Base-by-base conservation (phyloP, 148 eudicot genomes). In the Cornus controversa region DNA sequence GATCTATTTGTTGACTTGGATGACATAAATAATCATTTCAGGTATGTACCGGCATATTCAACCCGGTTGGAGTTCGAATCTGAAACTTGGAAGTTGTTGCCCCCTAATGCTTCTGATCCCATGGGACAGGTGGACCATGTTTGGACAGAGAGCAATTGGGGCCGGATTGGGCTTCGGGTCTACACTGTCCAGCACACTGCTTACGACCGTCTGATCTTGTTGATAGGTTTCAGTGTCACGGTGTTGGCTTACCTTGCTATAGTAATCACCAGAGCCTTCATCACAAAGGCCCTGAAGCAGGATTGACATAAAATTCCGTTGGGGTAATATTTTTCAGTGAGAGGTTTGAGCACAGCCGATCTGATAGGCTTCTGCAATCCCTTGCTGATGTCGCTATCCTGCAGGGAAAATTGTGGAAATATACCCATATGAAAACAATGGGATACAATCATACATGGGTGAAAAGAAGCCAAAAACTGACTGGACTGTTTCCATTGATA, bases 131-230 rank as follows among this genome's bases (percentile, higher is more conserved):
- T 74, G 0, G 98, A 94, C 76, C 93, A 96, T 47, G 89, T 95
- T 64, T 95, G 99, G 99, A 89, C 97, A 0, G 99, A 95, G 83
- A 93, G 97, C 88, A 96, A 96, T 84, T 96, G 97, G 99, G 89
- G 83, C 75, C 71, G 73, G 2, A 83, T 93, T 47, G 79, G 87
- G 36, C 89, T 96, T 47, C 86, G 90, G 69, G 84, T 88, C 26
- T 96, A 91, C 85, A 81, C 89, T 13, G 79, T 72, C 70, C 94
- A 96, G 79, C 79, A 78, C 66, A 67, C 85, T 18, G 65, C 87
- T 26, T 93, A 90, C 73, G 94, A 93, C 80, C 79, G 73, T 31
- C 80, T 91, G 64, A 82, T 93, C 71, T 74, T 95, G 80, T 62
- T 91, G 65, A 82, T 71, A 8, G 97, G 97, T 71, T 34, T 95